These are phyloP conservation scores for Candida vartiovaarae DNA, from an alignment of 805 yeast species.

Conservation along the genomic window DNA sequence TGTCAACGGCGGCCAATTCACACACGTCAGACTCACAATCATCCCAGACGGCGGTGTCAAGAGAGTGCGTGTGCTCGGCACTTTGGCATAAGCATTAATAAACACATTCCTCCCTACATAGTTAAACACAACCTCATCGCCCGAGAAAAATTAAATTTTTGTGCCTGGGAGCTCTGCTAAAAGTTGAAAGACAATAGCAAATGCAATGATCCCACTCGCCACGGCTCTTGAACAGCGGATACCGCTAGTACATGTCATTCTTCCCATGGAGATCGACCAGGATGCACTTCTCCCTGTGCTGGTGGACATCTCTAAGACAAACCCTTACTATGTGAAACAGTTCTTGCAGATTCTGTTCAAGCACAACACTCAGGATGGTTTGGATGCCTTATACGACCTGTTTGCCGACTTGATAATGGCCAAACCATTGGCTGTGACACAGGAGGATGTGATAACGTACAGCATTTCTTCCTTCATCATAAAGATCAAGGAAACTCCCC, in stretches of 20 bases:
- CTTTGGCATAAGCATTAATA: constrained; percentile 10
- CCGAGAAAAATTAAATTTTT: neutral
- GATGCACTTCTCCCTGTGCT: constrained; percentile 17
- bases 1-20: constrained; percentile 29
- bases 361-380: constrained; percentile 25
- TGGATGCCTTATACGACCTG: constrained; percentile 32
- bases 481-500: constrained; percentile 52
- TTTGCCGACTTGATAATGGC: constrained; percentile 24
- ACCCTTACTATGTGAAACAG: constrained; percentile 44
- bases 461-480: constrained; percentile 20
- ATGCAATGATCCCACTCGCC: constrained; percentile 12
- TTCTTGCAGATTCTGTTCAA: constrained; percentile 37
- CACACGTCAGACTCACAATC: constrained; percentile 74
- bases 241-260: constrained; percentile 8
- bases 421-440: constrained; percentile 21
- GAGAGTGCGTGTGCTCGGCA: constrained; percentile 78
- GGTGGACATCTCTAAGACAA: constrained; percentile 23
- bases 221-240: constrained; percentile 19
- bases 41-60: constrained; percentile 98
- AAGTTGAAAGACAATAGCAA: no score
- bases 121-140: neutral
- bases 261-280: constrained; percentile 12
- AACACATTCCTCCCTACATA: neutral
- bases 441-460: constrained; percentile 27
- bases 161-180: no score